These are phyloP conservation scores for Apiospora pterosperma DNA, from an alignment of 2,329 filamentous ascomycete species.

Conservation along the genomic window DNA sequence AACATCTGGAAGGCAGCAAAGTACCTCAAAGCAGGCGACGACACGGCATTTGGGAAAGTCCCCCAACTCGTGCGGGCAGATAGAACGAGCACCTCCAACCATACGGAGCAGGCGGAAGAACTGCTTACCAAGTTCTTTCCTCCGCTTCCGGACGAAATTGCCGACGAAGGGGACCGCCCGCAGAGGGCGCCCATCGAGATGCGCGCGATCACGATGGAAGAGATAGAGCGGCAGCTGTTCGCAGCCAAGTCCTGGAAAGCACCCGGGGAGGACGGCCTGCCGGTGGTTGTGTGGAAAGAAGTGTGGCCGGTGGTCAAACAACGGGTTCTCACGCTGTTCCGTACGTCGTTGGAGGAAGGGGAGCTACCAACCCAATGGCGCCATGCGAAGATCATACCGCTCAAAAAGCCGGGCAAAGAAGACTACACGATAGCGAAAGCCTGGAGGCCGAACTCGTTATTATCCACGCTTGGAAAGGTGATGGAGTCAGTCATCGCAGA, in stretches of 20 bases:
- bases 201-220: slow-evolving; percentile 16
- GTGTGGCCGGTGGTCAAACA: not conserved
- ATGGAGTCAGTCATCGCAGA: slow-evolving; percentile 20
- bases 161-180: slow-evolving; percentile 16
- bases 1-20: slow-evolving; percentile 28
- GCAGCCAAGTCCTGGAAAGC: slow-evolving; percentile 18
- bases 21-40: slow-evolving; percentile 20
- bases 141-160: slow-evolving; percentile 8
- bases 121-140: slow-evolving; percentile 17
- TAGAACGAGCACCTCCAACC: slow-evolving; percentile 10
- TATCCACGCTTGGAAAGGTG: slow-evolving; percentile 22
- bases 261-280: slow-evolving; percentile 16
- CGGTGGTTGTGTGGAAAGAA: slow-evolving; percentile 4
- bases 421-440: slow-evolving; percentile 15
- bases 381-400: slow-evolving; percentile 24
- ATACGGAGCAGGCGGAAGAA: slow-evolving; percentile 16
- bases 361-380: slow-evolving; percentile 18
- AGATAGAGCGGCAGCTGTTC: slow-evolving; percentile 17
- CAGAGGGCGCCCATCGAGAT: slow-evolving; percentile 11
- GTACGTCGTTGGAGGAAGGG: slow-evolving; percentile 13
- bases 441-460: slow-evolving; percentile 23
- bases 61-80: slow-evolving; percentile 17
- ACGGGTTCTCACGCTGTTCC: slow-evolving; percentile 9
- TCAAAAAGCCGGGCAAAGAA: slow-evolving; percentile 20
- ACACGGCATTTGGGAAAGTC: slow-evolving; percentile 20